Evolutionary conservation across 2,329 filamentous ascomycete genomes (phyloP).

Genomic region (Emericellopsis atlantica): DNA sequence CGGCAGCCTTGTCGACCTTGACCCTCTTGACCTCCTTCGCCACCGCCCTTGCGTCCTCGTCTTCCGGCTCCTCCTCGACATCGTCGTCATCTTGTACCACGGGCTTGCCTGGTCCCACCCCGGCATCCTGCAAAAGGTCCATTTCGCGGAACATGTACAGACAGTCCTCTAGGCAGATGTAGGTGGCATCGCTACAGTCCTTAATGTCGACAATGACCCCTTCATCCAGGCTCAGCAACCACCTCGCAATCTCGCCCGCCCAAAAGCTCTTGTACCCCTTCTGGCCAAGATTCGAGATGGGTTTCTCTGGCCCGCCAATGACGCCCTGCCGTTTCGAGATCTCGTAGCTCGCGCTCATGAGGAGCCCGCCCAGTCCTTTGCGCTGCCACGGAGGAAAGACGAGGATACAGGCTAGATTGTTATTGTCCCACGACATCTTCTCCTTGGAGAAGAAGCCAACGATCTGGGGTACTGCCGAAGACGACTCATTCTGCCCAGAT

Average conservation of each 20-base stretch:
- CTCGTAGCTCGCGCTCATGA: conserved; percentile 92
- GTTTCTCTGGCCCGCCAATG: conserved; percentile 87
- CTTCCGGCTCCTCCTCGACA: conserved; percentile 13
- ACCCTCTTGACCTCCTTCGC: conserved; percentile 29
- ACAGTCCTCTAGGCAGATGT: conserved; percentile 77
- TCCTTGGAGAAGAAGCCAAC: conserved; percentile 99
- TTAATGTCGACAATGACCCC: conserved; percentile 50
- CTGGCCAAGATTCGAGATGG: conserved; percentile 73
- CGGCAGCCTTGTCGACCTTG: conserved; percentile 36
- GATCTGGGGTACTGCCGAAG: conserved; percentile 28
- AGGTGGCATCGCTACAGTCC: conserved; percentile 64
- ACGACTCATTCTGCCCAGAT: background rate
- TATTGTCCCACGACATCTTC: conserved; percentile 97
- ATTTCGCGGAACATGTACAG: conserved; percentile 68
- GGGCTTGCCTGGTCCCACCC: conserved; percentile 28
- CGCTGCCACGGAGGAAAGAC: conserved; percentile 94
- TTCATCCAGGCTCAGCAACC: conserved; percentile 33
- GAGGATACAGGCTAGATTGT: conserved; percentile 92
- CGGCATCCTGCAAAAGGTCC: conserved; percentile 53
- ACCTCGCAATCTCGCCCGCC: conserved; percentile 73
- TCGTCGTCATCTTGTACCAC: conserved; percentile 7
- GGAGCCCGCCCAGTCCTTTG: conserved; percentile 71
- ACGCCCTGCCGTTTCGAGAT: conserved; percentile 73
- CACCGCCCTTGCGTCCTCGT: conserved; percentile 6
- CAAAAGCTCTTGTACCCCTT: conserved; percentile 79